Base-by-base conservation (phyloP, 75 land plant species). In the Larix kaempferi region DNA sequence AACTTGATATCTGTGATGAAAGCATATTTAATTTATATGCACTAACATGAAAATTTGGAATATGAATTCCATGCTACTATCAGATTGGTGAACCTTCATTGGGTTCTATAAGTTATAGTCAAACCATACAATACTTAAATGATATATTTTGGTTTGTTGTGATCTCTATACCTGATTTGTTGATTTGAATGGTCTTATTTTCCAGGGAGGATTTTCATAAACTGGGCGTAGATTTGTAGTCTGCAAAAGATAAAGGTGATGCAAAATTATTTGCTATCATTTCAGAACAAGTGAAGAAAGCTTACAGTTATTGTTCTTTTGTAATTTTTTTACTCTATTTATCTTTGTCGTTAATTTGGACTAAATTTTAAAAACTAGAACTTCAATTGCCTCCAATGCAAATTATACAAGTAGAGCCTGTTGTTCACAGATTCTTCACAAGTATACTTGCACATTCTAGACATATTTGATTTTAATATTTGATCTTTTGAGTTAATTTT, bases 171-270 rank as follows among this genome's bases (percentile, higher is more conserved):
- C 13, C 41, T 69, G 44, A 21, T 21, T 41, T 69, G 21, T 22
- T 69, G 73, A 69, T 69, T 29, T 69, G 22, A 39, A 49, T 2
- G 49, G 71, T 33, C 57, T 39, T 65, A 22, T 44, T 66, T 75
- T 69, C 59, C 81, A 88, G 90, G 83, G 79, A 74, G 29, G 84
- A 88, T 22, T 91, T 88, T 60, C 75, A 37, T 4, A 82, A 89
- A 79, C 74, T 91, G 16, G 91, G 87, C 12, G 62, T 64, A 63
- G 89, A 89, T 1, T 81, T 91, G 74, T 79, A 84, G 4, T 52
- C 61, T 69, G 84, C 84, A 2, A 84, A 85, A 86, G 82, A 65
- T n/a, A 76, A 82, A 59, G 73, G 73, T 21, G 85, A 89, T 79
- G 60, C 44, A 63, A 76, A 82, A 56, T 85, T 69, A 64, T 91